These are phyloP conservation scores for Metarhizium humberi DNA, from an alignment of 2,329 filamentous ascomycete genomes.

Conservation along the genomic window DNA sequence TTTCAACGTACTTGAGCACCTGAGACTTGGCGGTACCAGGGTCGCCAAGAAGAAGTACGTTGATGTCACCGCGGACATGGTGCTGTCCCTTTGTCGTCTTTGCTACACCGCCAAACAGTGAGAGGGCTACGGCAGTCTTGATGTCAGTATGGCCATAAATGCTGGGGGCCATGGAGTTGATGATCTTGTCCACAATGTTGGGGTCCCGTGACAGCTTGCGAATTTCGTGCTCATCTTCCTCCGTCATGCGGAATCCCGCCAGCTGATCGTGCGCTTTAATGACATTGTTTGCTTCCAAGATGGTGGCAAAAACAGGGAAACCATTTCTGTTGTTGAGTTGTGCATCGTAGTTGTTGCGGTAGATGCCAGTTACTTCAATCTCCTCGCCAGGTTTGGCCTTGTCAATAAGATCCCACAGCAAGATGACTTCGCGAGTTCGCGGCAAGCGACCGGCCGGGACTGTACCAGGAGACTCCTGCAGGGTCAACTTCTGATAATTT, in stretches of 20 bases:
- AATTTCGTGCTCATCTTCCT: slow-evolving; percentile 89
- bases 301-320: slow-evolving; percentile 96
- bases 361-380: slow-evolving; percentile 92
- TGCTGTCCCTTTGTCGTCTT: slow-evolving; percentile 86
- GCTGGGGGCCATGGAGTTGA: slow-evolving; percentile 88
- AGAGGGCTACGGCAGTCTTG: slow-evolving; percentile 92
- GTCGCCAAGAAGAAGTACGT: slow-evolving; percentile 90
- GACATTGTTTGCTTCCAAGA: slow-evolving; percentile 93
- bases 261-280: slow-evolving; percentile 97
- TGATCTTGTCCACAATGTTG: slow-evolving; percentile 84
- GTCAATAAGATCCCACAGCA: slow-evolving; percentile 96
- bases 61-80: slow-evolving; percentile 93
- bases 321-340: slow-evolving; percentile 98
- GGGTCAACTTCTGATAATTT: slow-evolving; percentile 95
- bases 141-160: slow-evolving; percentile 97
- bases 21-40: slow-evolving; percentile 98
- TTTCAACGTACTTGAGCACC: slow-evolving; percentile 93
- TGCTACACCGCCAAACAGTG: slow-evolving; percentile 87
- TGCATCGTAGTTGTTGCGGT: slow-evolving; percentile 96
- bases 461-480: slow-evolving; percentile 94
- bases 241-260: slow-evolving; percentile 88
- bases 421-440: slow-evolving; percentile 84
- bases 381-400: slow-evolving; percentile 95
- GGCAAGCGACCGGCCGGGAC: slow-evolving; percentile 93
- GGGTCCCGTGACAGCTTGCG: slow-evolving; percentile 81